Base-by-base conservation (phyloP, 345 rosid species). In the Linum tenue region DNA sequence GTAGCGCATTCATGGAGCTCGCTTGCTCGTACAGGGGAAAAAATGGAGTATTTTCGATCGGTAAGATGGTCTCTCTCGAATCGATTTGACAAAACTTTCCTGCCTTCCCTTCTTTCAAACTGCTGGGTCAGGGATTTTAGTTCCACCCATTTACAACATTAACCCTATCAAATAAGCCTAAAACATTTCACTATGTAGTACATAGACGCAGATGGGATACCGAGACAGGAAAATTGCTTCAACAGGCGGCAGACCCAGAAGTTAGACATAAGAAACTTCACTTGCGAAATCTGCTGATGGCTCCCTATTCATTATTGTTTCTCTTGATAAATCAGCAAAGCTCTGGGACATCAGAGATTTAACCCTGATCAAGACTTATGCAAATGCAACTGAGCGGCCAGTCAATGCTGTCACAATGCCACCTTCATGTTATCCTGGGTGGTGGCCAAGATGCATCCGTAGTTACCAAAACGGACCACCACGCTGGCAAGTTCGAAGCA, bases 371-470 rank as follows among this genome's bases (percentile, higher is more conserved):
- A 91, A 95, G 85, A 91, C 88, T 56, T 95, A 22, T 22, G 31
- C 31, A 22, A 22, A 89, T 73, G 81, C 63, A 56, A 84, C 96
- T 1, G 96, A 80, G 59, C 85, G 96, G n/a, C 99, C 99, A 0
- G 99, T 95, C 56, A 95, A 95, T 72, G 99, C 99, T 59, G 99
- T 95, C 38, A 64, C 97, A 39, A 83, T 95, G 95, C 91, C 99
- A 74, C 99, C 97, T 63, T 9, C 72, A 94, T 97, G 96, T 91
- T 76, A 92, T 94, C 63, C 92, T 94, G 78, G 97, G 99, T 76
- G 97, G 99, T 77, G 99, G 99, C 76, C 99, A 91, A 72, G 95
- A 90, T 75, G 92, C 99, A 61, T 90, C 97, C 51, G 78, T 97
- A 61, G 95, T 94, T 63, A 94, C 99, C 4, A 94, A 94, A 43